Percentiles rank a stretch among this genome's conserved stretches.
These are phyloP conservation scores for Xylaria hypoxylon DNA, from an alignment of 2,329 filamentous ascomycete genomes.

Conservation along the genomic window DNA sequence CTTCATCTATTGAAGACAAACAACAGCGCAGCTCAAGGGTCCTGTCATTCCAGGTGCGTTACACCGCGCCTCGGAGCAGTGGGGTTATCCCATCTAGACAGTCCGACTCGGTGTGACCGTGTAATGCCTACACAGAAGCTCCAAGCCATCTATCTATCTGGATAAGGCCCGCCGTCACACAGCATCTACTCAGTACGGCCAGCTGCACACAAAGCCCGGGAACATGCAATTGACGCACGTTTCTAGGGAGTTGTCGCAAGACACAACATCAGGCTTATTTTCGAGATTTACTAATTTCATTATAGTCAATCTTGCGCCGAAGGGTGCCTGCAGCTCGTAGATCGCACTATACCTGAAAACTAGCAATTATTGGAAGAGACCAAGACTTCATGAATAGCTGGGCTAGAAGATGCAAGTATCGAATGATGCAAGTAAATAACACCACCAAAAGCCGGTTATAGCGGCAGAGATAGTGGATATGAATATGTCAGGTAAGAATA, in stretches of 20 bases:
- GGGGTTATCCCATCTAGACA: not conserved
- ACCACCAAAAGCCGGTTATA: not conserved
- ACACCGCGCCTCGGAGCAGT: constrained; percentile 2
- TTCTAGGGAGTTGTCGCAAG: not conserved
- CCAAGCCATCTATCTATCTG: not conserved
- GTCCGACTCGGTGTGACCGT: constrained; percentile 14
- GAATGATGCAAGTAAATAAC: not conserved
- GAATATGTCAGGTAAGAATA: too few relatives aligned
- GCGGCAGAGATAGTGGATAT: too few relatives aligned
- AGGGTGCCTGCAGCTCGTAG: not conserved
- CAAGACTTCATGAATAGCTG: not conserved
- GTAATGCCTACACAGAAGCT: not conserved
- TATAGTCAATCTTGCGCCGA: not conserved
- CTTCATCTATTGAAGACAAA: constrained; percentile 24
- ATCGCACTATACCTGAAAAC: constrained; percentile 4
- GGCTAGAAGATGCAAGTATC: not conserved
- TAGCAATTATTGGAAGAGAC: not conserved
- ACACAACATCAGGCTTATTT: not conserved
- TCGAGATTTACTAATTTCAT: too few relatives aligned
- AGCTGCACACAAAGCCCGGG: constrained; percentile 4
- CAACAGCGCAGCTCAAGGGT: not conserved
- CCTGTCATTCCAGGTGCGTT: constrained; percentile 11
- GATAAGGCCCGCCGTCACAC: constrained; percentile 1
- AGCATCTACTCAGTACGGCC: not conserved
- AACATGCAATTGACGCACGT: constrained; percentile 4